Evolutionary conservation across 805 yeast species (phyloP).

Genomic region (Nakazawaea pomicola): DNA sequence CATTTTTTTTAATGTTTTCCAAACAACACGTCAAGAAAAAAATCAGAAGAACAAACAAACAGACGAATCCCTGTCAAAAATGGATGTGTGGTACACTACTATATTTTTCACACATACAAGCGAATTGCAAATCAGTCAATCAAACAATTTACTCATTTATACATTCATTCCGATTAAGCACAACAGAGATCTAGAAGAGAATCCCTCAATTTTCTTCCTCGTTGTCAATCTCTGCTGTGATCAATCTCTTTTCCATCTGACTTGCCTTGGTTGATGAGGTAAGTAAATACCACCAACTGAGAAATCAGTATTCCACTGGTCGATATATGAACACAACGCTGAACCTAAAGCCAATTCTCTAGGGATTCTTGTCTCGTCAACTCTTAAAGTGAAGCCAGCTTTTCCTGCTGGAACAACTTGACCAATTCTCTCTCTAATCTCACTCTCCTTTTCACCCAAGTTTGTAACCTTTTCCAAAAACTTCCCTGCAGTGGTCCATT

Average conservation of each 20-base stretch:
- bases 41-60: no score
- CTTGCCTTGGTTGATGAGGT: constrained; percentile 43
- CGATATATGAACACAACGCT: constrained; percentile 56
- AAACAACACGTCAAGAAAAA: constrained; percentile 4
- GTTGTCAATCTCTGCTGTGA: no score
- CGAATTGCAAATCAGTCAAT: background rate
- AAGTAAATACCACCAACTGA: constrained; percentile 63
- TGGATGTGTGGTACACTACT: no score
- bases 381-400: constrained; percentile 48
- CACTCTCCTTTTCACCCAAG: constrained; percentile 59
- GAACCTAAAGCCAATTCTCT: constrained; percentile 54
- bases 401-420: constrained; percentile 48
- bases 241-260: constrained; percentile 54
- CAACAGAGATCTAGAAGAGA: background rate
- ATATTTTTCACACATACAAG: no score
- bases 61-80: no score
- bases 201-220: constrained; percentile 7
- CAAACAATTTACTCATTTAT: constrained; percentile 1
- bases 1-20: background rate
- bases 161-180: background rate
- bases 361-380: constrained; percentile 52
- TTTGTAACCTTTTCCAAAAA: constrained; percentile 54
- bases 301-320: constrained; percentile 61
- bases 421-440: constrained; percentile 60
- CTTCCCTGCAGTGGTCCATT: constrained; percentile 60